A percentile compares a stretch with the other conserved stretches of the same genome.
phyloP scores from a whole-genome alignment of 805 yeast genomes.

The Candida chauliodis region DNA sequence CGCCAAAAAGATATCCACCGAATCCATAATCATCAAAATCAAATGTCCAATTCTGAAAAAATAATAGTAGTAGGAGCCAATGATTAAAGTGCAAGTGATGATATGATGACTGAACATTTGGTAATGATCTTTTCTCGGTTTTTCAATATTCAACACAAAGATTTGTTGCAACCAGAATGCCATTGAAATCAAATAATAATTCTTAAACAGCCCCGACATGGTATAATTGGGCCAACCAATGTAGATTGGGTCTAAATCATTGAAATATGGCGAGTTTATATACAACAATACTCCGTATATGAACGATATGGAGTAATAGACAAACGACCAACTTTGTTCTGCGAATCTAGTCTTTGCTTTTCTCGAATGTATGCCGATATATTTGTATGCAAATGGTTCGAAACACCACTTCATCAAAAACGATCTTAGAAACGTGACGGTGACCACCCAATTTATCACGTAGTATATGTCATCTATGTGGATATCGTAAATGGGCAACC shows the following conservation, averaged over 20 bases:
- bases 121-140: conserved; percentile 71
- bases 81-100: conserved; percentile 63
- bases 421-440: conserved; percentile 56
- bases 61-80: conserved; percentile 71
- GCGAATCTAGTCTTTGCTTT: conserved; percentile 68
- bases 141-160: conserved; percentile 72
- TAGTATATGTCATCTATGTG: conserved; percentile 54
- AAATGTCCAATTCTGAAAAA: conserved; percentile 77
- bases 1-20: conserved; percentile 69
- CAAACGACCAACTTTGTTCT: conserved; percentile 79
- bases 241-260: conserved; percentile 57
- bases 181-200: conserved; percentile 68
- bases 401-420: conserved; percentile 55
- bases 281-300: conserved; percentile 57
- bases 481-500: conserved; percentile 43
- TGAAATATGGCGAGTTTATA: conserved; percentile 54
- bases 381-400: conserved; percentile 49
- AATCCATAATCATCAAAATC: conserved; percentile 76
- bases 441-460: conserved; percentile 53
- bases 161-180: conserved; percentile 81
- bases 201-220: conserved; percentile 51
- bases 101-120: conserved; percentile 92
- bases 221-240: conserved; percentile 71
- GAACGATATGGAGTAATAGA: conserved; percentile 58
- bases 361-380: conserved; percentile 40